Evolutionary conservation across 371 early-diverging fungal species (phyloP).

Genomic region (Mortierella sp.): DNA sequence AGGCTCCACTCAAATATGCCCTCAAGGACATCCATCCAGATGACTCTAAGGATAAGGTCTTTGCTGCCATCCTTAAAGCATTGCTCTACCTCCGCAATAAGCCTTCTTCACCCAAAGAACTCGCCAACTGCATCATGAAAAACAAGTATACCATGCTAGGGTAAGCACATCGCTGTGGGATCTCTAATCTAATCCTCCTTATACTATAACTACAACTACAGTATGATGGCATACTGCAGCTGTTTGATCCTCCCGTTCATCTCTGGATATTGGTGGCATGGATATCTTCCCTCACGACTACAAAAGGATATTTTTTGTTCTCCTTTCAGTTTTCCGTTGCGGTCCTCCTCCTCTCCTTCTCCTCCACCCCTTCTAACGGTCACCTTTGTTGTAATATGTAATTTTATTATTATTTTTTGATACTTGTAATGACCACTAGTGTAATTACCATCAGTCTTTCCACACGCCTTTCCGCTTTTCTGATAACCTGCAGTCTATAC

Average conservation of each 20-base stretch:
- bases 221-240: not conserved
- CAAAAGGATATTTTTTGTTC: not conserved
- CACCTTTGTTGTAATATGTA: not conserved
- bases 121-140: slow-evolving; percentile 81
- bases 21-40: slow-evolving; percentile 71
- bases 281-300: not conserved
- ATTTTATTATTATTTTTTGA: not conserved
- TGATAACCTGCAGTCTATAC: not conserved
- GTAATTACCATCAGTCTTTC: not conserved
- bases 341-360: not conserved
- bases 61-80: slow-evolving; percentile 85
- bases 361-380: not conserved
- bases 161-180: slow-evolving; percentile 55
- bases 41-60: slow-evolving; percentile 86
- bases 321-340: not conserved
- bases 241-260: too few species aligned
- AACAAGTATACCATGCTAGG: slow-evolving; percentile 82
- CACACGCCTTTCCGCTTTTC: too few species aligned
- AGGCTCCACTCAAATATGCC: slow-evolving; percentile 55
- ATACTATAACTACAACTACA: not conserved
- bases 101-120: slow-evolving; percentile 86
- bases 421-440: not conserved
- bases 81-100: slow-evolving; percentile 79
- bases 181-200: not conserved
- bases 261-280: too few species aligned